Conservation (phyloP, 768 basidiomycete genomes). For the Kondoa subrosea region DNA sequence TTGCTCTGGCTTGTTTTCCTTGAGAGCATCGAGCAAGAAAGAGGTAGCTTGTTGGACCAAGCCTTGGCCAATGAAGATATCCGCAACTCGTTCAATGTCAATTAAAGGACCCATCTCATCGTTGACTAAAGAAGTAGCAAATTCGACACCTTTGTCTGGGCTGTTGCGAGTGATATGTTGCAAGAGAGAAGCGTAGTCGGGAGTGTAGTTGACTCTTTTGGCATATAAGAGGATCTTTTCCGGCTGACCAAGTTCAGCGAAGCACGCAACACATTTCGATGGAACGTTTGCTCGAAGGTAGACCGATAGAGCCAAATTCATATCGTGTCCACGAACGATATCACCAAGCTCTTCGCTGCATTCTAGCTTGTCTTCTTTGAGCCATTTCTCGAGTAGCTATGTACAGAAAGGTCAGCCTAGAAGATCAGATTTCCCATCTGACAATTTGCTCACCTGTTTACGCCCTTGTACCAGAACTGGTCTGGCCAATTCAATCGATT, state of each 20-base stretch:
- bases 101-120: constrained; percentile 83
- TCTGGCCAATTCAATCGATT: constrained; percentile 85
- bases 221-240: constrained; percentile 96
- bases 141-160: constrained; percentile 95
- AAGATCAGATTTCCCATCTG: not conserved
- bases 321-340: constrained; percentile 81
- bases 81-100: constrained; percentile 86
- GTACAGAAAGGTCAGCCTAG: not conserved
- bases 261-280: constrained; percentile 87
- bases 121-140: constrained; percentile 83
- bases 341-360: constrained; percentile 98
- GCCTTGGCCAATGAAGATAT: constrained; percentile 98
- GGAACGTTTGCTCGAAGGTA: constrained; percentile 95
- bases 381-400: constrained; percentile 80
- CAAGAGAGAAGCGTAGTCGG: constrained; percentile 77
- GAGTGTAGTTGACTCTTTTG: constrained; percentile 86
- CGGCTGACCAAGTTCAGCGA: constrained; percentile 94
- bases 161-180: constrained; percentile 93
- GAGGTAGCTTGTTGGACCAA: constrained; percentile 99
- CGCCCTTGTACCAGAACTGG: constrained; percentile 90
- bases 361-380: constrained; percentile 98
- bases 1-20: constrained; percentile 96
- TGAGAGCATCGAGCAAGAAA: constrained; percentile 89
- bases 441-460: constrained; percentile 43
- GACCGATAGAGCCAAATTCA: constrained; percentile 91